Conservation (phyloP, 306 rosid genomes). For the Canavalia ensiformis region DNA sequence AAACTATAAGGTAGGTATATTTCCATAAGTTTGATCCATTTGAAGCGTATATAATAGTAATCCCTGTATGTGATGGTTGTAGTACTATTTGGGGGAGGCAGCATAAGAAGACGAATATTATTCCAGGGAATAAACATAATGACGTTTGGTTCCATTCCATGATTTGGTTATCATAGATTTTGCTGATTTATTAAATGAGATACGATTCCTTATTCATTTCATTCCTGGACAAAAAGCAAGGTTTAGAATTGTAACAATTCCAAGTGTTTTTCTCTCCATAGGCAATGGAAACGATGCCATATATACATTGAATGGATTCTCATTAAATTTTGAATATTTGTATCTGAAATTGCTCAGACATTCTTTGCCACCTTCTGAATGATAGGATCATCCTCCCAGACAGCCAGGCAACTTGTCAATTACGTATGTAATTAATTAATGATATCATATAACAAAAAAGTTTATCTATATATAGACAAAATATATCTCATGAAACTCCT, state of each 20-base stretch:
- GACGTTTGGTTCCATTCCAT: neutral
- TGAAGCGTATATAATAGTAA: neutral
- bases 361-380: slow-evolving; percentile 42
- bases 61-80: neutral
- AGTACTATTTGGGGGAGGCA: neutral
- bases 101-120: neutral
- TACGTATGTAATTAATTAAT: slow-evolving; percentile 45
- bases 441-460: slow-evolving; percentile 25
- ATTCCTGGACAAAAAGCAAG: slow-evolving; percentile 36
- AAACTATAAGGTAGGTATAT: neutral
- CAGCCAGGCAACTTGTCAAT: slow-evolving; percentile 37
- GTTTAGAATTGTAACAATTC: slow-evolving; percentile 40
- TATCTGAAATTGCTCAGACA: slow-evolving; percentile 55
- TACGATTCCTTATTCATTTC: slow-evolving; percentile 52
- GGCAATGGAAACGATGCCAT: slow-evolving; percentile 37
- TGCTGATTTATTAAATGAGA: slow-evolving; percentile 49
- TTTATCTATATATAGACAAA: slow-evolving; percentile 22
- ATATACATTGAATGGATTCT: slow-evolving; percentile 39
- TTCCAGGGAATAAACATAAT: slow-evolving; percentile 26
- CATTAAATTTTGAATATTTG: slow-evolving; percentile 6
- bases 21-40: neutral
- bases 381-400: slow-evolving; percentile 15
- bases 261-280: slow-evolving; percentile 10
- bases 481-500: slow-evolving; percentile 32
- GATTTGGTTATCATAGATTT: slow-evolving; percentile 36